Conservation (phyloP, 768 basidiomycete species). For the Ramaria rubella region DNA sequence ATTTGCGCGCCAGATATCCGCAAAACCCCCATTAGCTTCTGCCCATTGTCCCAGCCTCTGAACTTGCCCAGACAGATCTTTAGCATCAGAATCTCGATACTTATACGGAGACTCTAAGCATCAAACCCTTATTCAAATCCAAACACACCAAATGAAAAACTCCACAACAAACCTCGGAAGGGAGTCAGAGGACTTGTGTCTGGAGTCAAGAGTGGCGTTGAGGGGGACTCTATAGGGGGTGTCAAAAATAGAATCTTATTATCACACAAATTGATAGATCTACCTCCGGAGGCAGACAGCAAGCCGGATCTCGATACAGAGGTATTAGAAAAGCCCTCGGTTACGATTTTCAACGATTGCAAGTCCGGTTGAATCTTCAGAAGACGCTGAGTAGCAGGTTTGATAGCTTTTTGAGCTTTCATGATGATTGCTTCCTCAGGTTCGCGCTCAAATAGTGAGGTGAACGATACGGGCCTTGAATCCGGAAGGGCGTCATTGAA, state of each 20-base stretch:
- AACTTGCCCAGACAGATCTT: constrained; percentile 9
- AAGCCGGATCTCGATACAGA: neutral
- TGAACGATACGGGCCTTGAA: neutral
- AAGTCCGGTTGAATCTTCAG: neutral
- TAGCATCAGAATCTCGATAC: constrained; percentile 2
- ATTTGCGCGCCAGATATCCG: constrained; percentile 7
- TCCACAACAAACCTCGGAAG: neutral
- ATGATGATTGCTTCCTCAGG: neutral
- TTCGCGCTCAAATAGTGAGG: neutral
- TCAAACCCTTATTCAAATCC: neutral
- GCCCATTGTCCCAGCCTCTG: constrained; percentile 1
- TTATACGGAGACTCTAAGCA: constrained; percentile 3
- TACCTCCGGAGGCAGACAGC: neutral
- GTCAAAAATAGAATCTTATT: neutral
- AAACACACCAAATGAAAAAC: neutral
- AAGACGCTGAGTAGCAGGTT: neutral
- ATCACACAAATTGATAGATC: neutral
- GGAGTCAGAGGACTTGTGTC: neutral
- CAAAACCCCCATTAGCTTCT: constrained; percentile 6
- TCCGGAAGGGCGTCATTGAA: neutral
- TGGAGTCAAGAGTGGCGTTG: neutral
- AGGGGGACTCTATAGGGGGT: constrained; percentile 1
- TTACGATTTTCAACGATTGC: neutral
- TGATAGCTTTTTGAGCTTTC: neutral
- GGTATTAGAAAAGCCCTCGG: neutral